phyloP scores from a whole-genome alignment of 441 rosid species.

The Biscutella auriculata region DNA sequence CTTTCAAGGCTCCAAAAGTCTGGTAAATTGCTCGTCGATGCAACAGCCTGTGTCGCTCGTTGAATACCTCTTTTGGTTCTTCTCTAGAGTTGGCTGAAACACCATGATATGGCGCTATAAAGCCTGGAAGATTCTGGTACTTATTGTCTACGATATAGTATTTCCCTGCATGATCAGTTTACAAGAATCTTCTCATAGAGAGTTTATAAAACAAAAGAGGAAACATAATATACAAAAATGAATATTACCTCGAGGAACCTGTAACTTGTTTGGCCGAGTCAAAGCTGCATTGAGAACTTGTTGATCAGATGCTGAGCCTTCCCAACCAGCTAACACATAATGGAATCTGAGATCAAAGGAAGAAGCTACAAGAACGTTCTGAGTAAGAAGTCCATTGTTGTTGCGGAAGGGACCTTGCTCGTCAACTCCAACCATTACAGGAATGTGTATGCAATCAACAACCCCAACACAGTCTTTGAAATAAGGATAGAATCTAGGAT shows the following conservation, averaged over 20 bases:
- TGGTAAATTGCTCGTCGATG: slow-evolving; percentile 40
- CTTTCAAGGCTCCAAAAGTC: slow-evolving; percentile 57
- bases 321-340: slow-evolving; percentile 93
- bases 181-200: no score
- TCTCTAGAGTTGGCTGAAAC: slow-evolving; percentile 30
- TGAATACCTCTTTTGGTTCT: slow-evolving; percentile 54
- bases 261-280: slow-evolving; percentile 55
- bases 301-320: slow-evolving; percentile 84
- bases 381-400: slow-evolving; percentile 60
- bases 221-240: no score
- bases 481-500: slow-evolving; percentile 46
- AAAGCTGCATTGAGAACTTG: slow-evolving; percentile 66
- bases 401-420: slow-evolving; percentile 87
- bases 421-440: slow-evolving; percentile 81
- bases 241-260: slow-evolving; percentile 77
- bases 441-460: slow-evolving; percentile 71
- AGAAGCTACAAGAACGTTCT: slow-evolving; percentile 67
- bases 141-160: slow-evolving; percentile 68
- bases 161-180: no score
- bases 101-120: slow-evolving; percentile 53
- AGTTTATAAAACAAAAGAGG: no score
- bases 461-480: slow-evolving; percentile 85
- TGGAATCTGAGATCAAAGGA: slow-evolving; percentile 73
- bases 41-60: slow-evolving; percentile 54
- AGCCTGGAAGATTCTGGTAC: slow-evolving; percentile 61